Percentiles rank a stretch among this genome's conserved stretches.
These are phyloP conservation scores for Gamsiella multidivaricata DNA, from an alignment of 192 early-diverging fungal species.

Conservation along the genomic window DNA sequence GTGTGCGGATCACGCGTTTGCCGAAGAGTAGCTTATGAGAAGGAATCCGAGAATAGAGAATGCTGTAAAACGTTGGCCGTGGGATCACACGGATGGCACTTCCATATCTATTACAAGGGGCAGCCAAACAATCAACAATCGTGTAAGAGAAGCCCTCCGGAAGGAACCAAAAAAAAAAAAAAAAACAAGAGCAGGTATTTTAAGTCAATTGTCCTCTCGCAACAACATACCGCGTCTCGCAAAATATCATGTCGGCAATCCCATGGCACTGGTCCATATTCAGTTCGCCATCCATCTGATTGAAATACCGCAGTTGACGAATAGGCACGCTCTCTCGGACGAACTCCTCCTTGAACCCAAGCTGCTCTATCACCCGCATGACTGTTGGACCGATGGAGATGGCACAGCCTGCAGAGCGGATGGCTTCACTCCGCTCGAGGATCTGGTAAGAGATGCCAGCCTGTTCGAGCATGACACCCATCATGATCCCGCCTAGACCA, in stretches of 20 bases:
- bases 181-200: background rate
- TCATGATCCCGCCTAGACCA: slow-evolving; percentile 1
- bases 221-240: slow-evolving; percentile 9
- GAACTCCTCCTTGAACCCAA: slow-evolving; percentile 4
- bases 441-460: slow-evolving; percentile 9
- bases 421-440: background rate
- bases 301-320: slow-evolving; percentile 6
- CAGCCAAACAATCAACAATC: background rate
- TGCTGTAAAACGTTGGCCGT: background rate
- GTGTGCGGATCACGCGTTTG: slow-evolving; percentile 8
- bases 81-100: slow-evolving; percentile 12
- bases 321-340: slow-evolving; percentile 5
- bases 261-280: background rate
- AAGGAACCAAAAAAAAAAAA: no score
- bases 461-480: slow-evolving; percentile 17
- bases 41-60: background rate
- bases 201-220: background rate
- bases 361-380: slow-evolving; percentile 6
- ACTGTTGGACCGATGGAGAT: slow-evolving; percentile 6
- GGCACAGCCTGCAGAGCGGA: slow-evolving; percentile 1
- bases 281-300: background rate
- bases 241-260: slow-evolving; percentile 13
- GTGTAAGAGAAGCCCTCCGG: no score
- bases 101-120: background rate
- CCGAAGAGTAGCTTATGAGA: slow-evolving; percentile 2